These are phyloP conservation scores for Rhodotorula sp. DNA, from an alignment of 1,284 basidiomycete genomes.

Conservation along the genomic window DNA sequence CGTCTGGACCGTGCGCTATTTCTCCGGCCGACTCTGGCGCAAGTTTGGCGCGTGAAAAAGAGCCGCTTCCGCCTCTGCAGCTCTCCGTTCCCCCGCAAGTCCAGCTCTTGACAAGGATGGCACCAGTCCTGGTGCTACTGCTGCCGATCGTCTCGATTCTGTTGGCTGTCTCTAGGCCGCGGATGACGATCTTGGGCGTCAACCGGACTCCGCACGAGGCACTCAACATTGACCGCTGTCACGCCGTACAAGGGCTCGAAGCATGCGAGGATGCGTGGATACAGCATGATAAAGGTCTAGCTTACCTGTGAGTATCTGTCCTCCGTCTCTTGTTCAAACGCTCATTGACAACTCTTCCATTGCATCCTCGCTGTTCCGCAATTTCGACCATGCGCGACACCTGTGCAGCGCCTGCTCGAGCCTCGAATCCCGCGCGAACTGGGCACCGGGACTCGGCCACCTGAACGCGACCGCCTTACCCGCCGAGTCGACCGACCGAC, in stretches of 20 bases:
- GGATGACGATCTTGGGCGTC: constrained; percentile 14
- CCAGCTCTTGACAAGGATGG: neutral
- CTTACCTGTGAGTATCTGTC: constrained; percentile 26
- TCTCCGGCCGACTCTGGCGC: no score
- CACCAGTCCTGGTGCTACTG: neutral
- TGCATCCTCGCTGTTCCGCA: neutral
- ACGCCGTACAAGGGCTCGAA: constrained; percentile 7
- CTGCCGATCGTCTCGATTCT: neutral
- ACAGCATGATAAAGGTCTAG: constrained; percentile 10
- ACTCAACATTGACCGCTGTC: constrained; percentile 22
- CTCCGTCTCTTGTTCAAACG: neutral
- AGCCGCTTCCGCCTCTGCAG: neutral
- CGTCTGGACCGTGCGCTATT: no score
- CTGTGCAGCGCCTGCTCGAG: constrained; percentile 58
- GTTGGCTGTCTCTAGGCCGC: neutral
- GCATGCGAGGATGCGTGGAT: constrained; percentile 36
- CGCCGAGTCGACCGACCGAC: constrained; percentile 55
- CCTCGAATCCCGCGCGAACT: constrained; percentile 56
- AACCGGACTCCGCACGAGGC: neutral
- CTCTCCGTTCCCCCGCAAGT: neutral
- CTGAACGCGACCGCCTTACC: constrained; percentile 46
- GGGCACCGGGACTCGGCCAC: constrained; percentile 57
- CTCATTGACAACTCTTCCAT: neutral
- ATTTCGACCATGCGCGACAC: no score
- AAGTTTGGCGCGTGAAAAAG: no score